Base-by-base conservation (phyloP, 345 rosid species). In the Pistacia integerrima region DNA sequence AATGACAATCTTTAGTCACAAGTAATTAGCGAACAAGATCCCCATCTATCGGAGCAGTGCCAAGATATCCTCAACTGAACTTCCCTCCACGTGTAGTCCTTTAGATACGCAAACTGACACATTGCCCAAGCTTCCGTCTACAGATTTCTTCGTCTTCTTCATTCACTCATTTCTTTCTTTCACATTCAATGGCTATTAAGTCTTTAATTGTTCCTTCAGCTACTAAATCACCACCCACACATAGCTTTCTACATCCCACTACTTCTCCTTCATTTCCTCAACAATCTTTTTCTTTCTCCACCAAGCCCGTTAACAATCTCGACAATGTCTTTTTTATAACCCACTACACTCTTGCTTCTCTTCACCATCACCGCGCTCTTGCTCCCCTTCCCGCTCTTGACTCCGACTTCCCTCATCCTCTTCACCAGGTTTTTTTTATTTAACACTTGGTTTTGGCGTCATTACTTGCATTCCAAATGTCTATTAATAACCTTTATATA, bases 341-440 rank as follows among this genome's bases (percentile, higher is more conserved):
- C 56, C 84, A 57, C 38, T 71, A 55, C 64, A 81, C 87, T 35
- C 46, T 85, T 30, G 44, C 77, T 65, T 77, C 92, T 2, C 74
- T 81, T 74, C 85, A 73, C 46, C 75, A 81, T 74, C 84, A 74
- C 51, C 86, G 82, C 72, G 88, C 84, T 28, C 73, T 85, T 63
- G 2, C 18, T 30, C 82, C 87, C 38, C 73, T 76, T 81, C 74
- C 78, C 22, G 90, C 95, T 33, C 79, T 80, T 51, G 84, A 88
- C 35, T 88, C 94, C 7, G 93, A 90, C 57, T 79, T 77, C 48
- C 92, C 95, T 72, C 86, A 57, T 33, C 85, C 88, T 70, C 78
- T 76, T 76, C 88, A 76, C 55, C 84, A 86, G 91, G 92, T 89
- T 77, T 52, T 28, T 11, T 28, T 25, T 11, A 22, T 14, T 22